phyloP scores from a whole-genome alignment of 805 yeast species.

The Yarrowia deformans region DNA sequence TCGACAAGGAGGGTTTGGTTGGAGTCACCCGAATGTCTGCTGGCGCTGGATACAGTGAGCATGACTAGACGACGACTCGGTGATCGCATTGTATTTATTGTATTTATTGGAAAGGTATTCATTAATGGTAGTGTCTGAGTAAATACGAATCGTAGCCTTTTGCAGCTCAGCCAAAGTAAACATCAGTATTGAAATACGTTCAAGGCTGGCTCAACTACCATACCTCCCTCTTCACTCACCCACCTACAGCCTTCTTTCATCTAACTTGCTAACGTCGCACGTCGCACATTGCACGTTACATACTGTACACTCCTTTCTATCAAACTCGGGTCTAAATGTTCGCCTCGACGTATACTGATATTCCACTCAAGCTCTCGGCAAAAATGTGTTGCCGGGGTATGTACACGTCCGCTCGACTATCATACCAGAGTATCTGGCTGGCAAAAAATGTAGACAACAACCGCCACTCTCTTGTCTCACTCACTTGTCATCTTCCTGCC shows the following conservation, averaged over 20 bases:
- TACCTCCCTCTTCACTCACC: no score
- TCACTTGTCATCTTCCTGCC: not conserved
- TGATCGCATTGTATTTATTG: conserved; percentile 15
- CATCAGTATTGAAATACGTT: no score
- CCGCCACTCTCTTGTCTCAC: not conserved
- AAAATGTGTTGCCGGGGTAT: not conserved
- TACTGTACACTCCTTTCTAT: not conserved
- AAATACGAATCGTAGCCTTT: no score
- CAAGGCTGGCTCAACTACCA: no score
- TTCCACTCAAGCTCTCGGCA: no score
- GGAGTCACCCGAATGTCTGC: conserved; percentile 33
- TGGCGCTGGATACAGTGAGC: conserved; percentile 32
- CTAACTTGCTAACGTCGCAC: conserved; percentile 1
- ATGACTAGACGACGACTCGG: not conserved
- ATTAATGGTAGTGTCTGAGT: not conserved
- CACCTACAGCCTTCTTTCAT: no score
- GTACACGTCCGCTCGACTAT: not conserved
- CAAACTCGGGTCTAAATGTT: not conserved
- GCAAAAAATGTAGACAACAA: no score
- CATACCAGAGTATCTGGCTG: no score
- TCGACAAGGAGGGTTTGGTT: conserved; percentile 30
- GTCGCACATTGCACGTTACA: conserved; percentile 3
- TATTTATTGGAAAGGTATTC: conserved; percentile 20
- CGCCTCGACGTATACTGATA: no score
- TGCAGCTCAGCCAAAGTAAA: no score